Evolutionary conservation across 2,329 filamentous ascomycete genomes (phyloP), one percentile per base, ranked within the genome.

Genomic region (Neofusicoccum laricinum): DNA sequence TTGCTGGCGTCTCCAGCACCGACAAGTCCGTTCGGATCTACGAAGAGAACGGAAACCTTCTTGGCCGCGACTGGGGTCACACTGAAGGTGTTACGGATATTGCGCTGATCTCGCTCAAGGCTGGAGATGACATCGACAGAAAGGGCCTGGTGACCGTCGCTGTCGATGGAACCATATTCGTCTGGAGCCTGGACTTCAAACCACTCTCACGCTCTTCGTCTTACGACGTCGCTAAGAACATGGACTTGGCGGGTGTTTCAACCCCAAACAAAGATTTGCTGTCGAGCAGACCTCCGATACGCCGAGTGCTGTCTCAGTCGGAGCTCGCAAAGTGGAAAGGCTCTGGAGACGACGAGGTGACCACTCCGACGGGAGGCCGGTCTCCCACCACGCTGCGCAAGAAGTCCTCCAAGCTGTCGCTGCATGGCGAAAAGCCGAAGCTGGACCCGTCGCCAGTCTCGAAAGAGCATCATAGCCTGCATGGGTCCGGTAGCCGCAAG

Each of bases 1-100:
- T 99, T 59, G 84, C 95, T 17, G 93, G 92, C n/a, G 85, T 95
- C 11, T 97, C 94, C 8, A 93, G 93, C 70, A 97, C 92, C 0
- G 95, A 99, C 76, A 99, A 98, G 75, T 98, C 95, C 0, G 89
- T 99, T 64, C 85, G 95, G 40, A 81, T 99, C 15, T 99, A 99
- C 71, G 91, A 97, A 69, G 88, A 90, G 66, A 88, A 86, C 46
- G 93, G 94, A 8, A 79, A 81, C 1, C 89, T 99, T 64, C 79
- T 98, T 32, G 90, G 93, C 58, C 88, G 92, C 45, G 95, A 98
- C 78, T 97, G 93, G 86, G 95, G 95, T 1, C 95, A 99, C 70
- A 97, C 93, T 0, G 93, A 97, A 73, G 90, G 93, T 8, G 92
- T 99, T 68, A 96, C 91, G 59, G 93, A 93, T 66, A 87, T 96